Percentiles rank a stretch among this genome's conserved stretches.
These are phyloP conservation scores for Echria macrotheca DNA, from an alignment of 495 filamentous ascomycete genomes.

Conservation along the genomic window DNA sequence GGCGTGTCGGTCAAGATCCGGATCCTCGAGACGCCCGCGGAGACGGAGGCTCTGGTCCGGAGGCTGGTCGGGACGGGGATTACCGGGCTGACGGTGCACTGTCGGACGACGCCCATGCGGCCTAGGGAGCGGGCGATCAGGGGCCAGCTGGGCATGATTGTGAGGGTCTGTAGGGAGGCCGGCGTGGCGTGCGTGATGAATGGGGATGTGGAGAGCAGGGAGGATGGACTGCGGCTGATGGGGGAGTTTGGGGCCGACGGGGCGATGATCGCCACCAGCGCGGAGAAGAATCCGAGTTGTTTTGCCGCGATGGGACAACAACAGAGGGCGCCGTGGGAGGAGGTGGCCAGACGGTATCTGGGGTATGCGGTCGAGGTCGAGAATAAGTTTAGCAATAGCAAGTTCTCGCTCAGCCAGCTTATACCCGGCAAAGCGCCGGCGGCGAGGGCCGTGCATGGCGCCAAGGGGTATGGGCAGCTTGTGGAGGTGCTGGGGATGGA, in stretches of 20 bases:
- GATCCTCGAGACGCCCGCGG: constrained; percentile 66
- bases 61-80: constrained; percentile 79
- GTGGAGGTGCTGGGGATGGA: constrained; percentile 55
- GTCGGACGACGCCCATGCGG: constrained; percentile 92
- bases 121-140: constrained; percentile 82
- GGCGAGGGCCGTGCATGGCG: constrained; percentile 48
- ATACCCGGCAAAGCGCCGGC: constrained; percentile 69
- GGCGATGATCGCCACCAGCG: constrained; percentile 92
- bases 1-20: constrained; percentile 96
- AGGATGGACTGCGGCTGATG: constrained; percentile 61
- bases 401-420: constrained; percentile 78
- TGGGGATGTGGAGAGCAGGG: constrained; percentile 73
- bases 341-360: constrained; percentile 71
- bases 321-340: constrained; percentile 53
- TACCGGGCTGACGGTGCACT: constrained; percentile 86
- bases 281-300: constrained; percentile 80
- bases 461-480: constrained; percentile 59
- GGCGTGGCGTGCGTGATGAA: constrained; percentile 93
- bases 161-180: constrained; percentile 64
- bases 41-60: constrained; percentile 69
- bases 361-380: constrained; percentile 64
- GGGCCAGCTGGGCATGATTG: constrained; percentile 77
- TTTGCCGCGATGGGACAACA: constrained; percentile 66
- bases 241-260: constrained; percentile 78
- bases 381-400: constrained; percentile 87